These are phyloP conservation scores for Serendipita sp. DNA, from an alignment of 768 basidiomycete genomes.

Conservation along the genomic window DNA sequence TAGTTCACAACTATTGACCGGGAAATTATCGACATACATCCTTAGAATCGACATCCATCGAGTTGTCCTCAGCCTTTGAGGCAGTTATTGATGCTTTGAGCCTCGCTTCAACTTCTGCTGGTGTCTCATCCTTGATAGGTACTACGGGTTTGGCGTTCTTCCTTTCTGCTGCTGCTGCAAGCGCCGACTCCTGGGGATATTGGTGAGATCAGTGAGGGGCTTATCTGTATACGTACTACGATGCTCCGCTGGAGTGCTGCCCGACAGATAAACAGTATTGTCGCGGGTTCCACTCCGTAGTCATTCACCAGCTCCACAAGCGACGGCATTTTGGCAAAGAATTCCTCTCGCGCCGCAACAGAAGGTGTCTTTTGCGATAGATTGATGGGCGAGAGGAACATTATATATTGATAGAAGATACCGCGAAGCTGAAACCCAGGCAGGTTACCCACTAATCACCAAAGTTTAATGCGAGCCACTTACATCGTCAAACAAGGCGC, in stretches of 20 bases:
- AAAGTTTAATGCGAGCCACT: conserved; percentile 20
- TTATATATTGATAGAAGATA: conserved; percentile 80
- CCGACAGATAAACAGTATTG: conserved; percentile 88
- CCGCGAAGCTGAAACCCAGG: conserved; percentile 54
- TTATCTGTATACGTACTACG: not conserved
- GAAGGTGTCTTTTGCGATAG: conserved; percentile 26
- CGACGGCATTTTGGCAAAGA: conserved; percentile 63
- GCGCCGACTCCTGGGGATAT: not conserved
- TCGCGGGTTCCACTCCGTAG: conserved; percentile 68
- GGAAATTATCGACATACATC: not conserved
- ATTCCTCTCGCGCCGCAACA: conserved; percentile 57
- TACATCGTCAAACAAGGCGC: conserved; percentile 77
- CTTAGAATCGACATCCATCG: not conserved
- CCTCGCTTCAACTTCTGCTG: not conserved
- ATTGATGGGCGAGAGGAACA: conserved; percentile 53
- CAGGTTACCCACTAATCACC: conserved; percentile 12
- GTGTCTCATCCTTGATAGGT: conserved; percentile 6
- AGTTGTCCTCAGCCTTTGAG: not conserved
- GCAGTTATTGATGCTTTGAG: not conserved
- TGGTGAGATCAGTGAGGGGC: not conserved
- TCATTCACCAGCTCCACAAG: conserved; percentile 25
- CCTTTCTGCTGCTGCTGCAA: not conserved
- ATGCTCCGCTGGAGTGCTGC: conserved; percentile 52
- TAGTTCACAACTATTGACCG: not conserved
- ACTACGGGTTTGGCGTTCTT: not conserved